Evolutionary conservation across 192 early-diverging fungal genomes (phyloP), one percentile per base, ranked within the genome.

Genomic region (Coemansia asiatica): DNA sequence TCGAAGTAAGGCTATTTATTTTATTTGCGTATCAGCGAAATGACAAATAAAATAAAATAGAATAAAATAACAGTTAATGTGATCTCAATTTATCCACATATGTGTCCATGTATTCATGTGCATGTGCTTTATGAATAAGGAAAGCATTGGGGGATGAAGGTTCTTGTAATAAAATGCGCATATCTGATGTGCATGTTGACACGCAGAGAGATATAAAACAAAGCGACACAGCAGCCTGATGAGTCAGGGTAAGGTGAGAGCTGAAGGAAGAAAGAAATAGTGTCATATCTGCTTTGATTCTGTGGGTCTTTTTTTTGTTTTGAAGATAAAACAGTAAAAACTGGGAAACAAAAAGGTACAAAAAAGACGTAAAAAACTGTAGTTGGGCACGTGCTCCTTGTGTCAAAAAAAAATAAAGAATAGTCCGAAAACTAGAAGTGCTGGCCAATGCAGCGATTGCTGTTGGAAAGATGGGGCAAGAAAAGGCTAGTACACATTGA

Each of bases 401-500:
- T 44, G 40, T 44, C 40, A 44, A 44, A 44, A 44, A 44, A 44
- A 44, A 44, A 44, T 16, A 44, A 44, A 18, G 40, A 44, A 18
- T 8, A 44, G 16, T 44, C 40, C 40, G 16, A 18, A 6, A 16
- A 16, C 16, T 44, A 44, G 40, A 18, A 44, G 40, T 10, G 50
- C 50, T 53, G 50, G 50, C 25, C 50, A 53, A 53, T 53, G 50
- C 50, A 53, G 50, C 50, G 50, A 53, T 53, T 53, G 50, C 50
- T 53, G 50, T 22, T 53, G 22, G 16, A 53, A 53, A 26, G 19
- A 27, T 10, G 50, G 25, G 25, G 21, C 9, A 19, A 53, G 4
- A 53, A 53, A 26, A 53, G 40, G 4, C 16, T 13, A 44, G 40
- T 44, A 15, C 40, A 44, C 16, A 22, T 22, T 8, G 25, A 53